phyloP scores from a whole-genome alignment of 2,329 filamentous ascomycete species.

The Thelonectria discophora region DNA sequence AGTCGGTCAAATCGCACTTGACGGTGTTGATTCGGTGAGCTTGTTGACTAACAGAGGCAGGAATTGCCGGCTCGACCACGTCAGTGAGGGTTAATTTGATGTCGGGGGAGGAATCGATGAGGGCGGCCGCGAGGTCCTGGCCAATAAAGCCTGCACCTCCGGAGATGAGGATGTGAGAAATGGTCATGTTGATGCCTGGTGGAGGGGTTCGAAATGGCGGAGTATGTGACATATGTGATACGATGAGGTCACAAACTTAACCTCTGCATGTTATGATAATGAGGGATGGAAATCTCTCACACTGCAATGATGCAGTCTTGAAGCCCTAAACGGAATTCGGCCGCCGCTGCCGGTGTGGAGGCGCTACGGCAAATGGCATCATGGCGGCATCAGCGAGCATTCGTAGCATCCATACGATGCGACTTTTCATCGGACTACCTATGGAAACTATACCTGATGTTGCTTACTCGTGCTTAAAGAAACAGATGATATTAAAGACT shows the following conservation, averaged over 20 bases:
- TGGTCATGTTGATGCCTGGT: background rate
- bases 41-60: conserved; percentile 45
- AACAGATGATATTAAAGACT: no score
- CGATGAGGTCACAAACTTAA: background rate
- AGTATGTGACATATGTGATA: background rate
- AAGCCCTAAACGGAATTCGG: conserved; percentile 7
- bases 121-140: conserved; percentile 64
- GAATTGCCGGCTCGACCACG: conserved; percentile 60
- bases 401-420: background rate
- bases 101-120: conserved; percentile 51
- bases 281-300: background rate
- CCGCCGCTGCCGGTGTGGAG: conserved; percentile 7
- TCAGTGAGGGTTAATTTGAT: conserved; percentile 63
- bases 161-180: conserved; percentile 63
- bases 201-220: background rate
- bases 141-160: conserved; percentile 70
- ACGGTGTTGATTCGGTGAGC: conserved; percentile 39
- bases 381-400: background rate
- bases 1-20: conserved; percentile 48
- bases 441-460: no score
- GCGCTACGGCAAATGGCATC: conserved; percentile 3
- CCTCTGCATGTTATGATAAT: background rate
- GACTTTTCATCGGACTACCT: no score
- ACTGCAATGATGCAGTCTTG: background rate
- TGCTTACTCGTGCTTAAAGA: no score